Evolutionary conservation across 2,329 filamentous ascomycete species (phyloP).

Genomic region (Trichoderma sp.): DNA sequence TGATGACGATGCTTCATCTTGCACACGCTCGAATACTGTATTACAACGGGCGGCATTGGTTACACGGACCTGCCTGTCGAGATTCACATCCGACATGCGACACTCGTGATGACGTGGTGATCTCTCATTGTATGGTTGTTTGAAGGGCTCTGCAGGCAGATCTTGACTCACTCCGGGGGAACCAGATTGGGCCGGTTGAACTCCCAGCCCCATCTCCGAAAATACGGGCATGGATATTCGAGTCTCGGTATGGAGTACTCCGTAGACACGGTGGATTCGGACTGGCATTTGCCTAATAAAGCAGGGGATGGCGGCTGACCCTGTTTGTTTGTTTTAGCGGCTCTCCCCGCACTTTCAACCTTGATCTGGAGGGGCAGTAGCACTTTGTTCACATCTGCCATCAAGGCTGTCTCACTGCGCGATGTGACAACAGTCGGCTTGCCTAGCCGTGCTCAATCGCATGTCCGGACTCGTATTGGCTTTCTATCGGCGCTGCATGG

Average conservation of each 20-base stretch:
- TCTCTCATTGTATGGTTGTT: neutral
- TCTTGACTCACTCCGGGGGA: neutral
- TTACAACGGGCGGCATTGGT: neutral
- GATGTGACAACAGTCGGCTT: conserved; percentile 12
- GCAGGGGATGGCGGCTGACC: conserved; percentile 7
- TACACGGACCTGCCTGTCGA: neutral
- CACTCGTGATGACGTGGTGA: neutral
- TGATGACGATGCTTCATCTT: neutral
- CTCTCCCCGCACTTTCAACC: conserved; percentile 8
- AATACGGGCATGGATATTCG: too few species aligned
- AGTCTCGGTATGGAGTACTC: too few species aligned
- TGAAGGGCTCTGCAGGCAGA: neutral
- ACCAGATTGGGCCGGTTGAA: neutral
- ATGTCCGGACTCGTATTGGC: neutral
- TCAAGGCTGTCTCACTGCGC: neutral
- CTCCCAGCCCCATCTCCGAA: neutral
- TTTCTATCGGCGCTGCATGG: neutral
- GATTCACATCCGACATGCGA: neutral
- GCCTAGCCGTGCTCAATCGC: neutral
- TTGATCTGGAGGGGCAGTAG: neutral
- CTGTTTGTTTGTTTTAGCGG: neutral
- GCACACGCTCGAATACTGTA: too few species aligned
- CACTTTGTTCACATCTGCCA: neutral
- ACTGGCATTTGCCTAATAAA: neutral
- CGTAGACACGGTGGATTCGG: neutral